A percentile compares a stretch with the other conserved stretches of the same genome.
These are phyloP conservation scores for Zizania palustris DNA, from an alignment of 202 grass and related monocot species.

Conservation along the genomic window DNA sequence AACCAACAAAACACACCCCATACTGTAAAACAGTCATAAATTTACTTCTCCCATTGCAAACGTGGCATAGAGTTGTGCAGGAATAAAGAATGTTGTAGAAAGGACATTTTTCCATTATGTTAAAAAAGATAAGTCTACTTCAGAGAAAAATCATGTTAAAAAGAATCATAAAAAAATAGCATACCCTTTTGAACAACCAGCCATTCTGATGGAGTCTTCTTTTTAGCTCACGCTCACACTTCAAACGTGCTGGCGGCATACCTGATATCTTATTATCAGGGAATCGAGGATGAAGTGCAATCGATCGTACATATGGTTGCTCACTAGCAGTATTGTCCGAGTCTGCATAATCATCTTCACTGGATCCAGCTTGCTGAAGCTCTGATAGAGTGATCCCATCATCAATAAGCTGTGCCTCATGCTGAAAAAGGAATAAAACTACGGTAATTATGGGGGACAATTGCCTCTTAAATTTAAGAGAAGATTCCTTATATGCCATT, in stretches of 20 bases:
- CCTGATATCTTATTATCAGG: slow-evolving; percentile 17
- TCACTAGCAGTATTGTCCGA: slow-evolving; percentile 56
- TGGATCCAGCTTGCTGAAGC: slow-evolving; percentile 50
- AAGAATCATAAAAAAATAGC: not conserved
- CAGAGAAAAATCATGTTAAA: not conserved
- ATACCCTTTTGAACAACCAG: slow-evolving; percentile 55
- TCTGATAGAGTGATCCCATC: slow-evolving; percentile 55
- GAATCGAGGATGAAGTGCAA: slow-evolving; percentile 19
- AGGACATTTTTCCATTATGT: not conserved
- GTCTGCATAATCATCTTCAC: slow-evolving; percentile 69
- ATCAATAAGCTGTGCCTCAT: slow-evolving; percentile 64
- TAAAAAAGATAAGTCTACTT: not conserved
- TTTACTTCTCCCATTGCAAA: not conserved
- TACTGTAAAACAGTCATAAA: not conserved
- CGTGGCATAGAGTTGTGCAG: not conserved
- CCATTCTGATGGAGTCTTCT: slow-evolving; percentile 47
- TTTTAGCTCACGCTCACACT: slow-evolving; percentile 53
- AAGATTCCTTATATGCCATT: no score
- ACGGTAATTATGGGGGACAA: not conserved
- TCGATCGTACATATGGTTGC: slow-evolving; percentile 13
- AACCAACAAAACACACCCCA: not conserved
- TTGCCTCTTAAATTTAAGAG: not conserved
- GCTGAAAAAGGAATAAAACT: slow-evolving; percentile 43
- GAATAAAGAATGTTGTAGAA: not conserved
- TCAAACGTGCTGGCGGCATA: slow-evolving; percentile 46